phyloP scores from a whole-genome alignment of 75 land plant species.

The Picea sitchensis region DNA sequence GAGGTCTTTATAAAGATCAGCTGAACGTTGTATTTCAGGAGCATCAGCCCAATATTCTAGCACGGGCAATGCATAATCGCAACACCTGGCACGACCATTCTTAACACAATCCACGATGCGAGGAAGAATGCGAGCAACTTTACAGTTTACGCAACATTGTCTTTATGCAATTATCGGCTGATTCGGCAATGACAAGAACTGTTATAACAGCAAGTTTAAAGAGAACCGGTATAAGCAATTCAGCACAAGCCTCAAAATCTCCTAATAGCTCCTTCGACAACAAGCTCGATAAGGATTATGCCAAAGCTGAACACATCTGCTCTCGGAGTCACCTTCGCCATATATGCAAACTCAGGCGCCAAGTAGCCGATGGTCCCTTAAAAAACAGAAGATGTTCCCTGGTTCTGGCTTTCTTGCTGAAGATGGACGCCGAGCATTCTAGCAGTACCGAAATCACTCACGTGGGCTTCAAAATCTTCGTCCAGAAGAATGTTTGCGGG shows the following conservation, averaged over 20 bases:
- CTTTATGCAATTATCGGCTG: constrained; percentile 98
- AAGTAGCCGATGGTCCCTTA: no score
- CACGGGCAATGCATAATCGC: constrained; percentile 90
- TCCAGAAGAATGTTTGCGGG: no score
- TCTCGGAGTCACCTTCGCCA: no score
- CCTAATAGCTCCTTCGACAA: constrained; percentile 91
- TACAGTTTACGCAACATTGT: constrained; percentile 92
- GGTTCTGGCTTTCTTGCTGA: no score
- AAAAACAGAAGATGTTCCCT: no score
- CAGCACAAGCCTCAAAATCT: constrained; percentile 95
- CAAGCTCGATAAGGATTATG: no score
- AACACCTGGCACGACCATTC: constrained; percentile 95
- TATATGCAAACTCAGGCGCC: no score
- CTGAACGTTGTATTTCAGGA: constrained; percentile 93
- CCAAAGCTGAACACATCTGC: no score
- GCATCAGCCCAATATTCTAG: constrained; percentile 97
- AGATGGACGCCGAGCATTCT: no score
- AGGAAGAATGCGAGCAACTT: constrained; percentile 91
- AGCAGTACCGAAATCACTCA: no score
- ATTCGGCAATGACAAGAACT: constrained; percentile 95
- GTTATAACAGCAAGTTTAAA: constrained; percentile 99
- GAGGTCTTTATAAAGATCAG: constrained; percentile 92
- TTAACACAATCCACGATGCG: constrained; percentile 87
- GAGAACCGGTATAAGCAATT: constrained; percentile 88
- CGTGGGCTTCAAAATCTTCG: no score